Percentiles rank a stretch among this genome's conserved stretches.
phyloP scores from a whole-genome alignment of 305 asterid species.

The Nicotiana rustica region DNA sequence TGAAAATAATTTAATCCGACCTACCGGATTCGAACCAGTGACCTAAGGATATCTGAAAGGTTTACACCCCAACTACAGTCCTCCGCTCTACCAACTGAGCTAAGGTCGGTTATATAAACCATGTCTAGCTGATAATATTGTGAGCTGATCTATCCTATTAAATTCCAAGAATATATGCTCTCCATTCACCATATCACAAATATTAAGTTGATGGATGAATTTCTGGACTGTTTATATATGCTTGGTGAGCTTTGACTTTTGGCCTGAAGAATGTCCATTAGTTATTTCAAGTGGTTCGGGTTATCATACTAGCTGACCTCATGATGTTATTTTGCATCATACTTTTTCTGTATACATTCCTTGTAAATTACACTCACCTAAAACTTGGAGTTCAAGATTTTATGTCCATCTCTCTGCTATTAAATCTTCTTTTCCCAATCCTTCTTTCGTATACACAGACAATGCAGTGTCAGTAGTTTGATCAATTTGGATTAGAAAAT shows the following conservation, averaged over 20 bases:
- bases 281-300: constrained; percentile 5
- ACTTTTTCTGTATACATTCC: not conserved
- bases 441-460: not conserved
- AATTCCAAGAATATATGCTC: not conserved
- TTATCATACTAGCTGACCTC: not conserved
- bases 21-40: not conserved
- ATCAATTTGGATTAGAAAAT: not conserved
- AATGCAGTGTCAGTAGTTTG: not conserved
- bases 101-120: not conserved
- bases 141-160: not conserved
- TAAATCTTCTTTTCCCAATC: not conserved
- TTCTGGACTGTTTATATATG: not conserved
- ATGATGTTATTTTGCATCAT: not conserved
- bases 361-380: not conserved
- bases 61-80: not conserved
- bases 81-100: too few species aligned
- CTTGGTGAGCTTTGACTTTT: constrained; percentile 13
- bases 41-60: not conserved
- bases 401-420: not conserved
- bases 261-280: not conserved
- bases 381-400: constrained; percentile 6
- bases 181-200: not conserved
- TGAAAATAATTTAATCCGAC: not conserved
- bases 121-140: not conserved
- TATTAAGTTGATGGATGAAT: not conserved